These are phyloP conservation scores for Nitzschia inconspicua DNA, from an alignment of 108 stramenopile genomes.

Conservation along the genomic window DNA sequence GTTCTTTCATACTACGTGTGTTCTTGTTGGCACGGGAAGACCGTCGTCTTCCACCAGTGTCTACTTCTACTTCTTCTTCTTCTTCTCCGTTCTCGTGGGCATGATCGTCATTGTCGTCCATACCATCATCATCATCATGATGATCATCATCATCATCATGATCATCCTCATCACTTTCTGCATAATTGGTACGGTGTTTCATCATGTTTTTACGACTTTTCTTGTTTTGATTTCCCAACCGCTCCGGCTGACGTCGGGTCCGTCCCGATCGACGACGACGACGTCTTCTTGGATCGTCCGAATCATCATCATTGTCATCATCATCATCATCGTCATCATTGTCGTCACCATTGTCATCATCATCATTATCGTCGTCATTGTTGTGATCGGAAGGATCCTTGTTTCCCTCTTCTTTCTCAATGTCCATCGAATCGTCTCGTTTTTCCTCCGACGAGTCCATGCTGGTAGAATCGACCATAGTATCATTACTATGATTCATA, in stretches of 20 bases:
- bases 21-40: slow-evolving; percentile 39
- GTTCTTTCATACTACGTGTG: slow-evolving; percentile 42
- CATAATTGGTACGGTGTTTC: neutral
- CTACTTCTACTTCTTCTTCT: neutral
- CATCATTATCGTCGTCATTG: slow-evolving; percentile 7
- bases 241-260: neutral
- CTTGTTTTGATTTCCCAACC: neutral
- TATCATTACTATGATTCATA: neutral
- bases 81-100: neutral
- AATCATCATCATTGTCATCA: neutral
- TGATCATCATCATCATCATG: neutral
- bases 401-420: neutral
- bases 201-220: neutral
- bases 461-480: too few species aligned
- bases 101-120: neutral
- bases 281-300: neutral
- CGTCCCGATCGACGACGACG: neutral
- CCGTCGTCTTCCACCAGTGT: slow-evolving; percentile 12
- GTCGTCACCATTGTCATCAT: slow-evolving; percentile 8
- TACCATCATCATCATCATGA: neutral
- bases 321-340: slow-evolving; percentile 2
- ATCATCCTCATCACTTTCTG: neutral
- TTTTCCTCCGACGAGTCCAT: too few species aligned
- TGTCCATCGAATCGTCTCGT: too few species aligned
- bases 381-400: too few species aligned